Evolutionary conservation across 2,329 filamentous ascomycete genomes (phyloP), one percentile per base, ranked within the genome.

Genomic region (Exutisphaerella laricina): DNA sequence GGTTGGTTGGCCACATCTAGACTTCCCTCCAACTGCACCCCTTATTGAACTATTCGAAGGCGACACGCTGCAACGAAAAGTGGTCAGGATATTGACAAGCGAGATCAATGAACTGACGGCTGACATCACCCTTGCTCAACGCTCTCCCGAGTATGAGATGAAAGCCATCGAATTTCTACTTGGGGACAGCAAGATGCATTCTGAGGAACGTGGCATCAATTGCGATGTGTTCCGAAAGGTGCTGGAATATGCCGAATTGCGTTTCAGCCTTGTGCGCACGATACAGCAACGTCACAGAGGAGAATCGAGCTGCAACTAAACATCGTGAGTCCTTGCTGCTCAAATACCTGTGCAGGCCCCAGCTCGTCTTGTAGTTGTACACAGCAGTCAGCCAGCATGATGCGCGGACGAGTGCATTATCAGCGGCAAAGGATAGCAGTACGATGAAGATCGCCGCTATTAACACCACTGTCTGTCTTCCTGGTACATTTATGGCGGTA

Each of bases 401-500:
- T 18, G 43, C 47, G 2, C 49, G 48, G 22, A 52, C 47, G 5
- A 48, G 37, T 32, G 49, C 44, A 6, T 18, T 41, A 16, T 65
- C 66, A 0, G 62, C 70, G 0, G 63, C 66, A n/a, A 46, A 46
- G 0, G 75, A 78, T 39, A 74, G 72, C 46, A 61, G 68, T 0
- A 67, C 72, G 1, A 76, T 77, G 72, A 72, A 70, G 54, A 71
- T 70, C 0, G 64, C 78, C 32, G 68, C 73, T 0, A 64, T 74
- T 12, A 58, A 75, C 0, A 74, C 73, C 0, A 51, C 75, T 5
- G 56, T 62, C 0, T 78, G 78, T 28, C 55, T 78, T 0, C 75
- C 75, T 0, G 66, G 71, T 0, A 77, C 74, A 0, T 77, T 76
- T 47, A 63, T 76, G n/a, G 47, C 51, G 46, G n/a, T n/a, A n/a